phyloP scores from a whole-genome alignment of 306 rosid species.

The Lupinus albus region DNA sequence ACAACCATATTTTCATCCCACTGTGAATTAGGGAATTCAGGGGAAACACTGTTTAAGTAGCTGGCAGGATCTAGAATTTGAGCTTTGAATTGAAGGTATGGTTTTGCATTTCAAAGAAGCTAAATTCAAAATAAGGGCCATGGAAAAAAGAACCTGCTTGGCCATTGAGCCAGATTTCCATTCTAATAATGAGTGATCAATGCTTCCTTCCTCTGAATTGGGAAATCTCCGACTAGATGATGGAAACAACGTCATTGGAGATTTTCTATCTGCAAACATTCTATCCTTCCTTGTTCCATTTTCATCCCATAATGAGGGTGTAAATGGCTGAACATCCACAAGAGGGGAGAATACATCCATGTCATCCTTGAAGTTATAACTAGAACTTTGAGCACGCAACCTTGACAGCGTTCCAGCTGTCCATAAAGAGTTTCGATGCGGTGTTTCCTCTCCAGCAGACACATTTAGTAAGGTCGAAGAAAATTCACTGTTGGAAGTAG shows the following conservation, averaged over 20 bases:
- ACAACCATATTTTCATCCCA: background rate
- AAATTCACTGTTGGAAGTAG: constrained; percentile 56
- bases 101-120: constrained; percentile 29
- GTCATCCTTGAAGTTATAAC: constrained; percentile 90
- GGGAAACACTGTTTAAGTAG: background rate
- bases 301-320: constrained; percentile 90
- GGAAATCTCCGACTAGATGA: constrained; percentile 73
- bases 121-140: constrained; percentile 39
- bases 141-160: constrained; percentile 65
- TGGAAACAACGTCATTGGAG: constrained; percentile 66
- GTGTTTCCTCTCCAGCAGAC: constrained; percentile 76
- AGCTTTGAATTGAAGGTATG: constrained; percentile 34
- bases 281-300: constrained; percentile 70
- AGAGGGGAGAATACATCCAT: constrained; percentile 99
- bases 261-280: constrained; percentile 72
- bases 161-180: constrained; percentile 73
- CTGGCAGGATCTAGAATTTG: constrained; percentile 15
- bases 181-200: constrained; percentile 78
- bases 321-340: constrained; percentile 95
- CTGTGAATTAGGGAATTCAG: constrained; percentile 4
- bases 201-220: constrained; percentile 61
- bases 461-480: constrained; percentile 53
- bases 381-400: constrained; percentile 77
- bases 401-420: constrained; percentile 75
- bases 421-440: constrained; percentile 73